A percentile compares a stretch with the other conserved stretches of the same genome.
Evolutionary conservation across 768 basidiomycete genomes (phyloP).

Genomic region (Leccinellum rugosiceps): DNA sequence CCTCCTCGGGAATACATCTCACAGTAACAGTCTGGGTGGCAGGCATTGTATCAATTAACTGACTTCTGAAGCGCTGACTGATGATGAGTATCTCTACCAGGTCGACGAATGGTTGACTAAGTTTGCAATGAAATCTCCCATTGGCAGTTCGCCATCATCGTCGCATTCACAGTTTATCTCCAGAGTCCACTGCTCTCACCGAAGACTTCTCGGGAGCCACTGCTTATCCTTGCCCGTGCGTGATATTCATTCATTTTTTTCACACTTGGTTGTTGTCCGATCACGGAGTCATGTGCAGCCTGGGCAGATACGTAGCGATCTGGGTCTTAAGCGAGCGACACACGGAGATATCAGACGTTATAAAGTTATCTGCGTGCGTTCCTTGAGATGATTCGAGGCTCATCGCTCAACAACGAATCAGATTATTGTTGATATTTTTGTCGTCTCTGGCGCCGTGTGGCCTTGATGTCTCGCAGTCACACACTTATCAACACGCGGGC

Average conservation of each 20-base stretch:
- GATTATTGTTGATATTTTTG: not conserved
- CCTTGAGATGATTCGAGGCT: too few relatives aligned
- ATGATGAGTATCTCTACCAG: not conserved
- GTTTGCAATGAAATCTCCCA: not conserved
- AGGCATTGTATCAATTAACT: not conserved
- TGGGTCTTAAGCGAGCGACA: not conserved
- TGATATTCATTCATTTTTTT: not conserved
- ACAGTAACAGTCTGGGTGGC: not conserved
- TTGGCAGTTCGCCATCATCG: not conserved
- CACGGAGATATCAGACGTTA: not conserved
- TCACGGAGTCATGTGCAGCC: not conserved
- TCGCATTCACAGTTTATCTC: conserved; percentile 1
- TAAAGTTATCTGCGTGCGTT: not conserved
- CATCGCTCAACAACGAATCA: not conserved
- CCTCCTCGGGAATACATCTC: conserved; percentile 5
- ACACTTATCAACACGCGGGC: not conserved
- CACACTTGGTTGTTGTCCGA: not conserved
- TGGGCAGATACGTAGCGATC: not conserved
- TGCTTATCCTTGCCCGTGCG: not conserved
- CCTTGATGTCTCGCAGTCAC: not conserved
- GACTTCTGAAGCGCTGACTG: not conserved
- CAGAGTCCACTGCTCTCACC: not conserved
- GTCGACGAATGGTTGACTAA: not conserved
- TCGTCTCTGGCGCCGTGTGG: not conserved
- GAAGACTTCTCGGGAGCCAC: not conserved